Evolutionary conservation across 441 rosid genomes (phyloP).

Genomic region (Rhodomyrtus psidioides): DNA sequence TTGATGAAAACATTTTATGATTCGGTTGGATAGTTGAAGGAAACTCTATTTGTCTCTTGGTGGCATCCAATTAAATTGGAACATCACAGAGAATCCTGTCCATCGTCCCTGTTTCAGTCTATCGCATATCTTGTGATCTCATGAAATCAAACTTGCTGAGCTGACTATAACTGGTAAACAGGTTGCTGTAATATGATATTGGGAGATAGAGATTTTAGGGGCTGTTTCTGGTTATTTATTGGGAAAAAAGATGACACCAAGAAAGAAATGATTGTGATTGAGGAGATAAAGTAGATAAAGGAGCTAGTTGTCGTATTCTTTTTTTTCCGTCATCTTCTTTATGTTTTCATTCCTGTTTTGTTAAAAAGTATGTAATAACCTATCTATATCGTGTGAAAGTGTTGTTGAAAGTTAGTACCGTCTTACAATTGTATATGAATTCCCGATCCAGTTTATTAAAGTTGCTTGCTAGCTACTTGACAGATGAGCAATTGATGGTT

Average conservation of each 20-base stretch:
- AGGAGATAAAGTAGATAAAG: neutral
- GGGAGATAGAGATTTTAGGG: neutral
- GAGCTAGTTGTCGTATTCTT: neutral
- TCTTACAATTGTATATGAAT: neutral
- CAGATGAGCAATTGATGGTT: neutral
- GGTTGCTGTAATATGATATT: neutral
- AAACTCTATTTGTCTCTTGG: neutral
- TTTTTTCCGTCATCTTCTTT: neutral
- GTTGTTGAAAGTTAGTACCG: neutral
- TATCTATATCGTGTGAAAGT: neutral
- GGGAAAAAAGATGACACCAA: neutral
- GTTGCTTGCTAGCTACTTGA: neutral
- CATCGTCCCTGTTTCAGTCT: neutral
- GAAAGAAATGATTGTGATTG: neutral
- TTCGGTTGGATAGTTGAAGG: neutral
- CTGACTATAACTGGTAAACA: neutral
- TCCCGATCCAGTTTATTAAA: neutral
- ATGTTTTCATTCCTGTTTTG: neutral
- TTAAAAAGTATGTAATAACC: neutral
- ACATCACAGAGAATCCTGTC: neutral
- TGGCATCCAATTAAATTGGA: neutral
- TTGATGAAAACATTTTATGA: neutral
- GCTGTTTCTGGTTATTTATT: neutral
- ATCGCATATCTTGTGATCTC: neutral
- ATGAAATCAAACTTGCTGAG: neutral